Evolutionary conservation across 2,329 filamentous ascomycete genomes (phyloP).

Genomic region (Calycina marina): DNA sequence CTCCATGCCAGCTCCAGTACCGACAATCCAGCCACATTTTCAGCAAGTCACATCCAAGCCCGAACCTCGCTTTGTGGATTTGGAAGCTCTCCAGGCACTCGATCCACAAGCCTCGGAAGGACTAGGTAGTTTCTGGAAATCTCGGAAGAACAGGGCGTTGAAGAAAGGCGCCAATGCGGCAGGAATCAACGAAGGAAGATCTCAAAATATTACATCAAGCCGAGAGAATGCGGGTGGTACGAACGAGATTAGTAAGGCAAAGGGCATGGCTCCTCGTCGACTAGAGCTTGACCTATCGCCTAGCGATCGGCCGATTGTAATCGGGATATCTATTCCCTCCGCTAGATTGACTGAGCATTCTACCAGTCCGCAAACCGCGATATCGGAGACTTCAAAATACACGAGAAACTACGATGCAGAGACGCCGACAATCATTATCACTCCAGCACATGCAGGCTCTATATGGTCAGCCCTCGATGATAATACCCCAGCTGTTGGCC

Average conservation of each 20-base stretch:
- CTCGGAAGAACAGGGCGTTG: slow-evolving; percentile 13
- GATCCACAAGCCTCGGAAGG: slow-evolving; percentile 24
- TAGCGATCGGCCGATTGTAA: slow-evolving; percentile 55
- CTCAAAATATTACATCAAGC: not conserved
- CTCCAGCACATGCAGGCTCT: slow-evolving; percentile 30
- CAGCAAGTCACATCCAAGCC: slow-evolving; percentile 19
- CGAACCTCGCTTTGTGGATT: slow-evolving; percentile 29
- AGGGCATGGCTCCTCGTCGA: slow-evolving; percentile 4
- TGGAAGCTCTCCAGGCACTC: slow-evolving; percentile 43
- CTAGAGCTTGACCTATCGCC: slow-evolving; percentile 43
- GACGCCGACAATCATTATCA: slow-evolving; percentile 37
- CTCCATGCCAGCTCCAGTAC: slow-evolving; percentile 30
- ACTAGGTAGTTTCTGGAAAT: slow-evolving; percentile 19
- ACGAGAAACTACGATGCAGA: slow-evolving; percentile 12
- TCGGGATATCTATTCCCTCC: slow-evolving; percentile 52
- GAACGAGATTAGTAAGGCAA: slow-evolving; percentile 5
- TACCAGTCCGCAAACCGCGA: slow-evolving; percentile 33
- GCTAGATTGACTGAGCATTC: slow-evolving; percentile 30
- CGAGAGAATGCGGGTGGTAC: not conserved
- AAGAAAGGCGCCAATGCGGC: slow-evolving; percentile 1
- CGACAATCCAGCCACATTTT: slow-evolving; percentile 29
- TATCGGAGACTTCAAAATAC: slow-evolving; percentile 15
- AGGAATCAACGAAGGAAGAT: not conserved
- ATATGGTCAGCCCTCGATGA: slow-evolving; percentile 19
- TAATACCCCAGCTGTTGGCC: slow-evolving; percentile 6